phyloP scores from a whole-genome alignment of 1,284 basidiomycete genomes.

The Microbotryum intermedium region DNA sequence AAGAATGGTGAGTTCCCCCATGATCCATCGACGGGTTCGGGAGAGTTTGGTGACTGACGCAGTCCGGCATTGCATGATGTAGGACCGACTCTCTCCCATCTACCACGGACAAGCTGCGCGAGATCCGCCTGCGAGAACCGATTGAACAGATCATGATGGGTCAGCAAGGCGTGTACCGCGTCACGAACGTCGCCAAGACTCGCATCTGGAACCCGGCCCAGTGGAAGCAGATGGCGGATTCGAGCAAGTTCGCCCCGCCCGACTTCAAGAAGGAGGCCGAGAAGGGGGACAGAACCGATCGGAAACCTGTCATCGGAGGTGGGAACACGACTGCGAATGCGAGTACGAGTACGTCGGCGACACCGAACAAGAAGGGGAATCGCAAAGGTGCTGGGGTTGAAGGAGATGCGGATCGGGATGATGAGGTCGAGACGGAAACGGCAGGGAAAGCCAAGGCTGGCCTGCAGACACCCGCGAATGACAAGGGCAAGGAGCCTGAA shows the following conservation, averaged over 20 bases:
- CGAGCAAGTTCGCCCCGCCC: conserved; percentile 22
- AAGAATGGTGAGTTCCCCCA: conserved; percentile 63
- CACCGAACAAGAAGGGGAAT: conserved; percentile 37
- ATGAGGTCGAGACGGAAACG: conserved; percentile 38
- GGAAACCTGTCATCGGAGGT: background rate
- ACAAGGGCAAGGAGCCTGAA: background rate
- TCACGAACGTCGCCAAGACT: conserved; percentile 82
- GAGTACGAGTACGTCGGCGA: background rate
- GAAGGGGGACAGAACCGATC: conserved; percentile 21
- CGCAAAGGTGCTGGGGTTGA: conserved; percentile 7
- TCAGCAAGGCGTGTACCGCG: conserved; percentile 72
- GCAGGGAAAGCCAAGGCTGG: background rate
- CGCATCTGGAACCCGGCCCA: conserved; percentile 45
- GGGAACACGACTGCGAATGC: conserved; percentile 1
- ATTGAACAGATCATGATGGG: conserved; percentile 90
- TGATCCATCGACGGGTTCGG: background rate
- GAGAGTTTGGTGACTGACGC: background rate
- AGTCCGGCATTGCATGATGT: background rate
- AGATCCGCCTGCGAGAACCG: conserved; percentile 66
- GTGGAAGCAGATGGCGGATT: conserved; percentile 31
- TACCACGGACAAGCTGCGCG: conserved; percentile 54
- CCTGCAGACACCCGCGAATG: background rate
- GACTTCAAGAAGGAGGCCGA: conserved; percentile 22
- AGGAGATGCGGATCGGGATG: conserved; percentile 43
- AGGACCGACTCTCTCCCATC: conserved; percentile 66